Base-by-base conservation (phyloP, 805 yeast genomes). In the Saturnispora hagleri region DNA sequence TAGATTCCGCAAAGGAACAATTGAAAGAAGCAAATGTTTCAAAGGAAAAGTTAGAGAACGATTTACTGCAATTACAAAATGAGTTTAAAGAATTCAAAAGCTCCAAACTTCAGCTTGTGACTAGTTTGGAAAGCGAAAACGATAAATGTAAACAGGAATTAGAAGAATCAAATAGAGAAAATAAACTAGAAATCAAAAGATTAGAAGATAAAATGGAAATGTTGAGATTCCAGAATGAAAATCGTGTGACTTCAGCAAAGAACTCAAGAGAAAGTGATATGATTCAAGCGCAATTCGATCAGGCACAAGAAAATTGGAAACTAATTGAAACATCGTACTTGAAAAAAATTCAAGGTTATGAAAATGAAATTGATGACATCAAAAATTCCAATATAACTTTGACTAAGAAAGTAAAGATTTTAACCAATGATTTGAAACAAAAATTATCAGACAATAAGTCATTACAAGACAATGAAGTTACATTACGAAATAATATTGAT, bases 301-400 rank as follows among this genome's bases (percentile, higher is more conserved):
- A 82, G 15, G 85, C 91, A 0, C 84, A 84, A 52, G 88, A 83
- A 56, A 87, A 84, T 63, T 88, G 96, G 95, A 82, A 84, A 52
- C 70, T 81, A 18, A 81, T 89, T 43, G 97, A 93, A 65, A 76
- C 84, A 40, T 73, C 80, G 3, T 72, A 89, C 53, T 69, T 74
- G 54, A 64, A 68, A 8, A 77, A 76, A 52, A 71, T 82, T 18
- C 63, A 76, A 4, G 52, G 58, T 15, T 57, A 75, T n/a, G 76
- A 77, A 53, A 62, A 60, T 46, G 80, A 80, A 49, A 62, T 77
- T 7, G 75, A 71, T 35, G 66, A 64, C 5, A 57, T 73, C 46
- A 60, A 62, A 40, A 60, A 60, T 44, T 65, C 63, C 42, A 69
- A 69, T 55, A 40, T 64, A 17, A 59, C 52, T 13, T 57, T 60